These are phyloP conservation scores for Balansia obtecta DNA, from an alignment of 2,329 filamentous ascomycete species.

Conservation along the genomic window DNA sequence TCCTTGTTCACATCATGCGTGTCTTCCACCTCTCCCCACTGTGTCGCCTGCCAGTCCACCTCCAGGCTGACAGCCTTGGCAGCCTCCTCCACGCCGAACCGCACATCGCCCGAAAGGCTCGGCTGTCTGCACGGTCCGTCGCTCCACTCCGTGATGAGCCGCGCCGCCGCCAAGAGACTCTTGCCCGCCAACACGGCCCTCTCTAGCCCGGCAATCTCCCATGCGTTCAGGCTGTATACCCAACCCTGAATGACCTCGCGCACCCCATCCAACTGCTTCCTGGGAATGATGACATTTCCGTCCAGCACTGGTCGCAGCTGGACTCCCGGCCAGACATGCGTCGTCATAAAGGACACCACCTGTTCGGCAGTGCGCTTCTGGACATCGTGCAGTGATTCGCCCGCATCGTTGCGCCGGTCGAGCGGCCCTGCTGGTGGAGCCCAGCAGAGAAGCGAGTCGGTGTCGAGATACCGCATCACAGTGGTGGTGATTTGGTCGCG, in stretches of 20 bases:
- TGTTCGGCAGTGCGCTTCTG: slow-evolving; percentile 59
- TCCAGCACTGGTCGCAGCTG: slow-evolving; percentile 72
- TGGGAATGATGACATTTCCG: slow-evolving; percentile 61
- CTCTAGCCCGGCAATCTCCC: slow-evolving; percentile 80
- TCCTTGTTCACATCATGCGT: slow-evolving; percentile 94
- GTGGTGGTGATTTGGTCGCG: slow-evolving; percentile 52
- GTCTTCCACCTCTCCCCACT: slow-evolving; percentile 96
- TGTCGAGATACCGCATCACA: slow-evolving; percentile 77
- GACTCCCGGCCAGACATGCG: slow-evolving; percentile 72
- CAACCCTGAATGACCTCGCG: slow-evolving; percentile 66
- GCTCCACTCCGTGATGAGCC: slow-evolving; percentile 81
- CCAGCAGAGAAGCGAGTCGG: slow-evolving; percentile 90
- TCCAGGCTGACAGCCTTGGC: slow-evolving; percentile 68
- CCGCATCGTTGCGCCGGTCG: slow-evolving; percentile 31
- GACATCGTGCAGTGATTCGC: slow-evolving; percentile 53
- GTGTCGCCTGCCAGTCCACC: slow-evolving; percentile 76
- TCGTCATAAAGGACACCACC: slow-evolving; percentile 59
- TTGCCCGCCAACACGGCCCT: slow-evolving; percentile 75
- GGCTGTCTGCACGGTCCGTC: slow-evolving; percentile 49
- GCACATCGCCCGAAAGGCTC: slow-evolving; percentile 17
- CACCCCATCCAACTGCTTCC: slow-evolving; percentile 61
- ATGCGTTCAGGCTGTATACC: slow-evolving; percentile 58
- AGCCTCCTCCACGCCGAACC: slow-evolving; percentile 74
- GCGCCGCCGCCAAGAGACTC: slow-evolving; percentile 64
- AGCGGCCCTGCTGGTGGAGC: slow-evolving; percentile 42